Percentiles rank a stretch among this genome's conserved stretches.
Evolutionary conservation across 2,329 filamentous ascomycete genomes (phyloP).

Genomic region (Trichoderma atroviride): DNA sequence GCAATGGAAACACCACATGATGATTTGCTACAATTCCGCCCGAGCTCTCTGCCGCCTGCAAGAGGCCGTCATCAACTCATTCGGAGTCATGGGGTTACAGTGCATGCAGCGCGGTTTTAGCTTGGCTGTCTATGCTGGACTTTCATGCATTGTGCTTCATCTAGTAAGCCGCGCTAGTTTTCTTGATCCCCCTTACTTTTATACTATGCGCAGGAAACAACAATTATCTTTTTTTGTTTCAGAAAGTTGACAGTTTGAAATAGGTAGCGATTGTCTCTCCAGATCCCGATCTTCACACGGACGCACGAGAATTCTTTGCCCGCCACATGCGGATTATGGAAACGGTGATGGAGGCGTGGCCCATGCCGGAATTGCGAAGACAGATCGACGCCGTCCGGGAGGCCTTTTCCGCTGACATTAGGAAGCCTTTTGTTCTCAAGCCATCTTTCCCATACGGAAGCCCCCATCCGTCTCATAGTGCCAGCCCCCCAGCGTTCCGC

Average conservation of each 20-base stretch:
- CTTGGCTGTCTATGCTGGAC: constrained; percentile 89
- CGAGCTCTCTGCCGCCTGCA: constrained; percentile 85
- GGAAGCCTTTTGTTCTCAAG: constrained; percentile 86
- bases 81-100: constrained; percentile 76
- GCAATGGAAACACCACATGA: constrained; percentile 86
- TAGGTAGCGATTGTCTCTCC: constrained; percentile 92
- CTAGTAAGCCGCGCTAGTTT: constrained; percentile 63
- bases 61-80: constrained; percentile 76
- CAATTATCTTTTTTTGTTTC: neutral
- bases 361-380: constrained; percentile 85
- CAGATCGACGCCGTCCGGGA: constrained; percentile 88
- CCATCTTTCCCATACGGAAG: constrained; percentile 85
- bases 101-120: constrained; percentile 95
- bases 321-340: constrained; percentile 94
- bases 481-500: constrained; percentile 62
- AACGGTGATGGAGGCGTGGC: constrained; percentile 78
- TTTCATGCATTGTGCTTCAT: constrained; percentile 92
- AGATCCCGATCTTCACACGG: constrained; percentile 81
- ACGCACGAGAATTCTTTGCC: constrained; percentile 86
- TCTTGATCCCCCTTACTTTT: neutral
- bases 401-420: constrained; percentile 85
- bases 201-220: neutral
- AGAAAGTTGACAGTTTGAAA: neutral
- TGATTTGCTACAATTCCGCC: constrained; percentile 80
- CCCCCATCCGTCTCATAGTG: constrained; percentile 64